A percentile compares a stretch with the other conserved stretches of the same genome.
These are phyloP conservation scores for Alternaria consortialis DNA, from an alignment of 2,329 filamentous ascomycete genomes.

Conservation along the genomic window DNA sequence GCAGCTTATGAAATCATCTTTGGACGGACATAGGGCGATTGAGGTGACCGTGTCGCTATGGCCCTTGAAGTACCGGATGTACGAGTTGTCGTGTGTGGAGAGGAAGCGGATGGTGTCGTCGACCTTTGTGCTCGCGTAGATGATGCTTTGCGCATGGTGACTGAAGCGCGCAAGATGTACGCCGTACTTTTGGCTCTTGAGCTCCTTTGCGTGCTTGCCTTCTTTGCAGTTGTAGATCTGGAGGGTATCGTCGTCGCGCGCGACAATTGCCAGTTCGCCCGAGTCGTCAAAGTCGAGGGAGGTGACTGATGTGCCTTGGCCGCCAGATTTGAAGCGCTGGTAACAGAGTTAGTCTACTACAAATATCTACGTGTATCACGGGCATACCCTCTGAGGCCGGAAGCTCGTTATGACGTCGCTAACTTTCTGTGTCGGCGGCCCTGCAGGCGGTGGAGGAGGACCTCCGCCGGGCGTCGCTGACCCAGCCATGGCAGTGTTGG, in stretches of 20 bases:
- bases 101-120: slow-evolving; percentile 90
- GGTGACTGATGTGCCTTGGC: slow-evolving; percentile 71
- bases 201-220: slow-evolving; percentile 85
- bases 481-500: slow-evolving; percentile 42
- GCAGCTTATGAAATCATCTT: slow-evolving; percentile 91
- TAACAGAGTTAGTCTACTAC: slow-evolving; percentile 18
- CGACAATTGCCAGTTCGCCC: slow-evolving; percentile 89
- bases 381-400: slow-evolving; percentile 77
- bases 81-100: slow-evolving; percentile 93
- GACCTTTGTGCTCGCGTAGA: slow-evolving; percentile 95
- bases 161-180: slow-evolving; percentile 94
- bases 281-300: slow-evolving; percentile 97
- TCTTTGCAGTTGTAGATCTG: slow-evolving; percentile 95
- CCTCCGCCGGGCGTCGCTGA: slow-evolving; percentile 41
- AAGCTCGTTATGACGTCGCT: slow-evolving; percentile 80
- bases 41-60: slow-evolving; percentile 86
- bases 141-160: slow-evolving; percentile 87
- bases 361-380: background rate
- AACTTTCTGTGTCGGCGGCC: slow-evolving; percentile 64
- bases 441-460: slow-evolving; percentile 44
- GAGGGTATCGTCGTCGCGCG: slow-evolving; percentile 92
- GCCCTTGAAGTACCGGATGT: slow-evolving; percentile 94
- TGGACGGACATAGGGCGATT: slow-evolving; percentile 82
- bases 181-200: slow-evolving; percentile 96
- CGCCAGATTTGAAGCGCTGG: slow-evolving; percentile 57